Evolutionary conservation across 306 rosid genomes (phyloP), one percentile per base, ranked within the genome.

Genomic region (Castanea crenata): DNA sequence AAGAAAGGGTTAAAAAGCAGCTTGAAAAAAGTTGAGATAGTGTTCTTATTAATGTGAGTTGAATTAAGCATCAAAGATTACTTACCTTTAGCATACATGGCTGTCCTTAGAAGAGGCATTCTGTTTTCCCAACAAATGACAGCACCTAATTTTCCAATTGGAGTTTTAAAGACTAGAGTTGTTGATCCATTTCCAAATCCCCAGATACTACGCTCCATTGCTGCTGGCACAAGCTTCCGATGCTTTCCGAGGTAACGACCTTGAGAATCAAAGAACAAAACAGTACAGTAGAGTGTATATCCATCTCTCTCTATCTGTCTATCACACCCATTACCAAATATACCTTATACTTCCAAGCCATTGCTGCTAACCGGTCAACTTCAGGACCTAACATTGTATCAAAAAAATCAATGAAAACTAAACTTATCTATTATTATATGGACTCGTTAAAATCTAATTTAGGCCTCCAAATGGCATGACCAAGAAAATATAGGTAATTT

Each of bases 141-240:
- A 78, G 92, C 98, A 71, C 99, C 99, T 63, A 94, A 87, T 83
- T 92, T 94, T 80, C 99, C 99, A 71, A 94, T 74, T 69, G 90
- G 89, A 74, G 99, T 92, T 57, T 92, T 95, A 72, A 89, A 91
- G 67, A 92, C 99, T 19, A 92, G 95, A 82, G 91, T 90, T 67
- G 97, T 94, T 11, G 97, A 94, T 77, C 97, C 97, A 78, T 92
- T 97, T 19, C 99, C 97, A 83, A 91, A 94, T 55, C 97, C 99
- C 99, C 97, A 94, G 52, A 94, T 87, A 76, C 90, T 75, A 18
- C 94, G 82, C 85, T 92, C 99, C 79, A 92, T 35, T 51, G 81
- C 89, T 0, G 97, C 92, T 79, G 99, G 99, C 99, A 94, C 90
- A 65, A 91, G 3, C 79, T 94, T 94, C 72, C 95, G 88, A 89